phyloP scores from a whole-genome alignment of 305 asterid species.

The Euphrasia arctica region DNA sequence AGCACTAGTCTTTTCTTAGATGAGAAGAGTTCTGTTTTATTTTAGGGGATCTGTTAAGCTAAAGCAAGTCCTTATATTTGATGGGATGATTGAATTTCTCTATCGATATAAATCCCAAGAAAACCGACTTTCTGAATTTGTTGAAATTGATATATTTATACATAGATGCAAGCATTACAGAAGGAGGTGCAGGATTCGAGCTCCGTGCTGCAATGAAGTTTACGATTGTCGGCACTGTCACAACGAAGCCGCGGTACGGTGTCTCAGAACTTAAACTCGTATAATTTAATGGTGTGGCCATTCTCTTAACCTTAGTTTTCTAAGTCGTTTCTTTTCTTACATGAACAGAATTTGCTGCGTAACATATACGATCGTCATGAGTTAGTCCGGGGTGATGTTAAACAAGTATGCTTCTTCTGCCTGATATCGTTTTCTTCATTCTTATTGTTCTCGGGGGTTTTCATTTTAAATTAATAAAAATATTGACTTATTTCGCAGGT shows the following conservation, averaged over 20 bases:
- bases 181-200: slow-evolving; percentile 88
- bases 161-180: slow-evolving; percentile 87
- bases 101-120: slow-evolving; percentile 10
- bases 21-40: not conserved
- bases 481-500: slow-evolving; percentile 47
- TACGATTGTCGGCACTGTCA: slow-evolving; percentile 95
- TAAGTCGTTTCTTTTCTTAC: not conserved
- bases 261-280: not conserved
- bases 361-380: slow-evolving; percentile 78
- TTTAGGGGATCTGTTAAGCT: not conserved
- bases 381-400: slow-evolving; percentile 69
- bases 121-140: slow-evolving; percentile 13
- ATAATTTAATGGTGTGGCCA: no score
- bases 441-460: not conserved
- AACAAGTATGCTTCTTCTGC: slow-evolving; percentile 57
- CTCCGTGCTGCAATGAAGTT: slow-evolving; percentile 94
- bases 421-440: not conserved
- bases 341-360: slow-evolving; percentile 58
- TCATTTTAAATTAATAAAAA: not conserved
- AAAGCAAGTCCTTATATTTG: not conserved
- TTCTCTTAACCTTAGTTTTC: not conserved
- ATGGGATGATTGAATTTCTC: not conserved
- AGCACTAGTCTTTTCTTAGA: slow-evolving; percentile 1
- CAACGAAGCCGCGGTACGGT: slow-evolving; percentile 69
- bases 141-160: slow-evolving; percentile 3